Evolutionary conservation across 2,329 filamentous ascomycete genomes (phyloP).

Genomic region (Tolypocladium tropicale): DNA sequence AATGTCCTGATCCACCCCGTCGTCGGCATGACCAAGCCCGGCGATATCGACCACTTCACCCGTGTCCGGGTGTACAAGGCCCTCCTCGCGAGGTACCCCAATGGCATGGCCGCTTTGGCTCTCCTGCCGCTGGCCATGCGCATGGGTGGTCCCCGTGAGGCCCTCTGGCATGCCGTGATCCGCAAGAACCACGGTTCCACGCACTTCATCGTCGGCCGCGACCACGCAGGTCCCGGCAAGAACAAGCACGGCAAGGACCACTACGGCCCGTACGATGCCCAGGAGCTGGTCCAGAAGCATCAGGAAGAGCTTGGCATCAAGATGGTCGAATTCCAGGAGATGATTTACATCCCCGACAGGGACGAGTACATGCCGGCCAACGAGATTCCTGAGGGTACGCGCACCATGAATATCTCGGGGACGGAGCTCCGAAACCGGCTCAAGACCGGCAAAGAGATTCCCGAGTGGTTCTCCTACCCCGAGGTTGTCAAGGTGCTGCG

Average conservation of each 20-base stretch:
- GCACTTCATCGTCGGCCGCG: slow-evolving; percentile 97
- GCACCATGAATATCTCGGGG: slow-evolving; percentile 79
- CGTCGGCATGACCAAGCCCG: slow-evolving; percentile 95
- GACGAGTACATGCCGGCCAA: slow-evolving; percentile 95
- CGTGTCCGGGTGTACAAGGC: slow-evolving; percentile 98
- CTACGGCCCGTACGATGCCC: slow-evolving; percentile 96
- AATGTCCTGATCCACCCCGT: slow-evolving; percentile 99
- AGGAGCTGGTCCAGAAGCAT: slow-evolving; percentile 94
- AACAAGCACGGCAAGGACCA: slow-evolving; percentile 96
- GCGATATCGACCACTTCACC: slow-evolving; percentile 99
- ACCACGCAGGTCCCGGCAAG: slow-evolving; percentile 96
- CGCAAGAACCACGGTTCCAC: slow-evolving; percentile 99
- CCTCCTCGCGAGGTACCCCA: slow-evolving; percentile 90
- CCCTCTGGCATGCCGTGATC: slow-evolving; percentile 99
- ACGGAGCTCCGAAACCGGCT: slow-evolving; percentile 89
- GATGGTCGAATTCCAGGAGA: slow-evolving; percentile 98
- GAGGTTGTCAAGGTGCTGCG: slow-evolving; percentile 95
- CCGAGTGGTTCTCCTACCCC: slow-evolving; percentile 99
- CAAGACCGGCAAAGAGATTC: slow-evolving; percentile 85
- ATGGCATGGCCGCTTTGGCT: slow-evolving; percentile 95
- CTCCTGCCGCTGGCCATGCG: slow-evolving; percentile 95
- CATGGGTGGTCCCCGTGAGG: slow-evolving; percentile 96
- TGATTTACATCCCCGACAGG: slow-evolving; percentile 95
- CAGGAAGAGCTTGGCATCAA: slow-evolving; percentile 93
- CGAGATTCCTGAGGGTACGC: slow-evolving; percentile 72